Percentiles rank a stretch among this genome's conserved stretches.
Evolutionary conservation across 208 protist species (phyloP).

Genomic region (Leishmania lainsoni): DNA sequence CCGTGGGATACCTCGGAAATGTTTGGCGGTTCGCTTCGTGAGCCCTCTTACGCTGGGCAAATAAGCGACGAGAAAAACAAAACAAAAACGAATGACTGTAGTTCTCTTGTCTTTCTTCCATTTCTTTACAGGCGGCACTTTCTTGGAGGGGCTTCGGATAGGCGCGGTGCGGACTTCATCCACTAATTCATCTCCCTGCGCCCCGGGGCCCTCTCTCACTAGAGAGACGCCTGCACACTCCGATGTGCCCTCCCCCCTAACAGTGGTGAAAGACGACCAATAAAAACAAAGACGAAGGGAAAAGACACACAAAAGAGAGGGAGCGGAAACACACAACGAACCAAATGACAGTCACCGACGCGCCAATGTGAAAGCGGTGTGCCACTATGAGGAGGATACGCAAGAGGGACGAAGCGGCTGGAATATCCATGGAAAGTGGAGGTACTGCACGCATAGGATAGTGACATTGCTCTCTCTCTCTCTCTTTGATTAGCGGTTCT

Average conservation of each 20-base stretch:
- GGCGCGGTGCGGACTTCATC: too few relatives aligned
- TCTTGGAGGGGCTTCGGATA: too few relatives aligned
- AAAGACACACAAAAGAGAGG: not conserved
- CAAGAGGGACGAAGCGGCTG: not conserved
- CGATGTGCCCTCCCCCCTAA: not conserved
- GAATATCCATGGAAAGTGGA: not conserved
- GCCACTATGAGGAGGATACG: not conserved
- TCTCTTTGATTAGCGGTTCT: not conserved
- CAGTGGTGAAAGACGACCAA: not conserved
- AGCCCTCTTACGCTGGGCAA: too few relatives aligned
- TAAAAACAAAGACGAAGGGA: not conserved
- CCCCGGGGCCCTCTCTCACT: not conserved
- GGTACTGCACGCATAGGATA: not conserved
- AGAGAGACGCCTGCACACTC: not conserved
- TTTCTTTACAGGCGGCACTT: not conserved
- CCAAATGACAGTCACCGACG: not conserved
- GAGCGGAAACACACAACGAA: too few relatives aligned
- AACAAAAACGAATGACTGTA: not conserved
- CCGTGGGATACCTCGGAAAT: too few relatives aligned
- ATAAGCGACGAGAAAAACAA: not conserved
- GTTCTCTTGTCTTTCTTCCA: not conserved
- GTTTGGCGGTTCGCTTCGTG: too few relatives aligned
- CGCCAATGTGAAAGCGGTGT: not conserved
- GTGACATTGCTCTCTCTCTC: not conserved
- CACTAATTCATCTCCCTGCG: not conserved